Conservation (phyloP, 352 stramenopile species). For the Phytophthora fragariae region DNA sequence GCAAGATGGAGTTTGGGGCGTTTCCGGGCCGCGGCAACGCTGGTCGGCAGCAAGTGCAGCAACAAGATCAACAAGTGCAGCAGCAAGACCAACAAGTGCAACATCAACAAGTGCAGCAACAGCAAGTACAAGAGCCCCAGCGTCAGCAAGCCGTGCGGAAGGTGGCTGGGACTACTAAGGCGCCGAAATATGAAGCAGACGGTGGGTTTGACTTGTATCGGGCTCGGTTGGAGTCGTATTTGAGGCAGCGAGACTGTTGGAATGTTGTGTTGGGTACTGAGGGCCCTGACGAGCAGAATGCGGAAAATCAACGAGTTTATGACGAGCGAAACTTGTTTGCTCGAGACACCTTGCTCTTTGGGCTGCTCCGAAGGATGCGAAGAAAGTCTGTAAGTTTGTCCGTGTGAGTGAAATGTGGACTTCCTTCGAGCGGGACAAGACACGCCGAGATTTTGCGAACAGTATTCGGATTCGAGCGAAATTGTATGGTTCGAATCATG, state of each 20-base stretch:
- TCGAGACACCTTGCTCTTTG: not conserved
- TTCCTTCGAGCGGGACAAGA: not conserved
- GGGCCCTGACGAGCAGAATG: not conserved
- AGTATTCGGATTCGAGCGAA: not conserved
- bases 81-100: not conserved
- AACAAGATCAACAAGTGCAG: not conserved
- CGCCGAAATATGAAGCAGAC: not conserved
- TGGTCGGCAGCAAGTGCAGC: no score
- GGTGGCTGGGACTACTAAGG: not conserved
- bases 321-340: not conserved
- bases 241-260: not conserved
- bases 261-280: not conserved
- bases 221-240: not conserved
- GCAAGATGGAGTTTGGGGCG: not conserved
- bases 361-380: not conserved
- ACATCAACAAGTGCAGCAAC: not conserved
- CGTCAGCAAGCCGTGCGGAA: not conserved
- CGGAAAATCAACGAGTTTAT: not conserved
- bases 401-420: not conserved
- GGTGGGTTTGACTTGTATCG: not conserved
- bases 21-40: not conserved
- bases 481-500: not conserved
- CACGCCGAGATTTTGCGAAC: not conserved
- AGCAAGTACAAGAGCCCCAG: not conserved
- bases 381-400: not conserved